Evolutionary conservation across 2,329 filamentous ascomycete genomes (phyloP).

Genomic region (Pezicula radicicola): DNA sequence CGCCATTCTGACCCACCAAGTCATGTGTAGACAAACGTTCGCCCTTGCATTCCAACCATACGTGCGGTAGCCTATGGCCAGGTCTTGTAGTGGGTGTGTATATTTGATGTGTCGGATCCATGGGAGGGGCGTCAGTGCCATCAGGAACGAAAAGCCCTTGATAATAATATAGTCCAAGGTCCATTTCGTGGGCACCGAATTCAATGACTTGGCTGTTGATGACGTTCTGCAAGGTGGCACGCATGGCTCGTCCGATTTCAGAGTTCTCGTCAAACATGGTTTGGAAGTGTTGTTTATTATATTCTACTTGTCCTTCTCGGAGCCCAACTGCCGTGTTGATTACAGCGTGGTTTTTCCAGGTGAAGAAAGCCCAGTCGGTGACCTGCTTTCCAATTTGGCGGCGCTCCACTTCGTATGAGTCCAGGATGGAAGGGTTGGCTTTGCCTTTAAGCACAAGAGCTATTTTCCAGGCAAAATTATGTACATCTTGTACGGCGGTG

Average conservation of each 20-base stretch:
- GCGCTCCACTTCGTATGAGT: not conserved
- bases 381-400: conserved; percentile 5
- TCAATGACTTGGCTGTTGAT: conserved; percentile 13
- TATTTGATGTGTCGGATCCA: conserved; percentile 13
- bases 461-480: conserved; percentile 2
- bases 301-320: conserved; percentile 10
- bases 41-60: conserved; percentile 14
- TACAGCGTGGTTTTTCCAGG: conserved; percentile 14
- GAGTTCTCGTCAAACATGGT: conserved; percentile 10
- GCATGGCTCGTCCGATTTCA: not conserved
- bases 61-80: conserved; percentile 24
- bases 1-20: not conserved
- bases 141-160: conserved; percentile 15
- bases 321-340: conserved; percentile 15
- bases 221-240: not conserved
- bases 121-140: conserved; percentile 8
- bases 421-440: not conserved
- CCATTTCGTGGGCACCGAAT: conserved; percentile 18
- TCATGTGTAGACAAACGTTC: not conserved
- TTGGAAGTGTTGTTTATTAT: conserved; percentile 5
- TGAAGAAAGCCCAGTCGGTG: conserved; percentile 18
- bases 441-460: conserved; percentile 1
- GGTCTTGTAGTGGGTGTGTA: conserved; percentile 23
- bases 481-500: not conserved
- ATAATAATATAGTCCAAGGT: conserved; percentile 21